Evolutionary conservation across 306 rosid species (phyloP), one percentile per base, ranked within the genome.

Genomic region (Quercus cerris): DNA sequence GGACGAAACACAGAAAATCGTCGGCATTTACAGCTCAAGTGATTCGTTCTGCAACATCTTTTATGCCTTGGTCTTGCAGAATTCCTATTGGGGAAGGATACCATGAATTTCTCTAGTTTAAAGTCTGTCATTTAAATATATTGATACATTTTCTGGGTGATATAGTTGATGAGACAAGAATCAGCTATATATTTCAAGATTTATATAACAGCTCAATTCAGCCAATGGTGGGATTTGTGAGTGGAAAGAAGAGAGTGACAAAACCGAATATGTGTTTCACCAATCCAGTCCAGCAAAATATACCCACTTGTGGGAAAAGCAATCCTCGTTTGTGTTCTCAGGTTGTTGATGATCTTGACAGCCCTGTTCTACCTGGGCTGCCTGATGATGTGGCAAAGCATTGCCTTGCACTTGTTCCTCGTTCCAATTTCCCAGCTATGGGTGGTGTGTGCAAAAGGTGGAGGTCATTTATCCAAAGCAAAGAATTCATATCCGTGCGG

Each of bases 331-430:
- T 86, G 73, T 67, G 77, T 74, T 73, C 89, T 81, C 83, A 67
- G 74, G 62, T 61, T 68, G 44, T 79, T 13, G 80, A 89, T 80
- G 89, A 71, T 76, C 78, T 72, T 51, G 84, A 81, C 73, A 84
- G 66, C 79, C 82, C 89, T 55, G 80, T 95, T 80, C 84, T 95
- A 23, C 88, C 94, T 11, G 97, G 99, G 78, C 85, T 95, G 69
- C 93, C 97, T 56, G 98, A 95, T 81, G 99, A 95, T 81, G 92
- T 95, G 84, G 91, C 99, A 69, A 93, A 90, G 80, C 41, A 82
- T 74, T 95, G 99, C 83, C 97, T 95, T 55, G 97, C 98, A 13
- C 97, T 93, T 14, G 97, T 93, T 81, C 99, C 99, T 57, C 97
- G 91, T 52, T 75, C 93, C 11, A 77, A 81, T 83, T 85, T 87